Conservation (phyloP, 1,284 basidiomycete species). For the Austropuccinia psidii region DNA sequence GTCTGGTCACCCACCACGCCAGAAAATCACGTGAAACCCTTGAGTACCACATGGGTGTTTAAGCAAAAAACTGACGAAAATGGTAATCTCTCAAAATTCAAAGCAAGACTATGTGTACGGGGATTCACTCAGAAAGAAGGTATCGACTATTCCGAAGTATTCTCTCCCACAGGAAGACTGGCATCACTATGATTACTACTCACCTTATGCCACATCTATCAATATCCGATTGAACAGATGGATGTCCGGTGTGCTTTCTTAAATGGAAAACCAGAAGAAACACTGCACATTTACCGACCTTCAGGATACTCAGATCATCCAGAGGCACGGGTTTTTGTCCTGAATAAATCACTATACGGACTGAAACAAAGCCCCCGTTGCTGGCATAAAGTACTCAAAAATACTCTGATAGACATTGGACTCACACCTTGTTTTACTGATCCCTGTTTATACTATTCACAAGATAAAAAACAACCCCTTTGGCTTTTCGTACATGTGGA, state of each 20-base stretch:
- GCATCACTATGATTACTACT: not conserved
- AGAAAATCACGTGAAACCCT: not conserved
- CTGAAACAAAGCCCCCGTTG: not conserved
- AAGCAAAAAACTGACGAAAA: not conserved
- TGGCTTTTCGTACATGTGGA: not conserved
- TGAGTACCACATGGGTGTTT: too few relatives aligned
- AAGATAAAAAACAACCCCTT: not conserved
- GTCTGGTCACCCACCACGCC: not conserved
- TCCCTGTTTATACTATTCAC: not conserved
- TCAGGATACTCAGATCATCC: not conserved
- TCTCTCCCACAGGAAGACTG: not conserved
- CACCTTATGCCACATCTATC: not conserved
- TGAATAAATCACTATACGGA: not conserved
- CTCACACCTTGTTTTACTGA: not conserved
- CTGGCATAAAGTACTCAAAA: not conserved
- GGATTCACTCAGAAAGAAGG: slow-evolving; percentile 4
- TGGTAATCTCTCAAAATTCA: slow-evolving; percentile 5
- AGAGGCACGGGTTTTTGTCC: not conserved
- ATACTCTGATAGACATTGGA: not conserved
- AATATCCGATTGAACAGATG: not conserved
- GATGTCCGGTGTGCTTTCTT: not conserved
- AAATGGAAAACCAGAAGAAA: not conserved
- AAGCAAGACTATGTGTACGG: slow-evolving; percentile 1
- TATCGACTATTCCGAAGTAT: not conserved
- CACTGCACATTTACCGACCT: not conserved